A percentile compares a stretch with the other conserved stretches of the same genome.
phyloP scores from a whole-genome alignment of 495 filamentous ascomycete genomes.

The Hypoxylon cercidicola region DNA sequence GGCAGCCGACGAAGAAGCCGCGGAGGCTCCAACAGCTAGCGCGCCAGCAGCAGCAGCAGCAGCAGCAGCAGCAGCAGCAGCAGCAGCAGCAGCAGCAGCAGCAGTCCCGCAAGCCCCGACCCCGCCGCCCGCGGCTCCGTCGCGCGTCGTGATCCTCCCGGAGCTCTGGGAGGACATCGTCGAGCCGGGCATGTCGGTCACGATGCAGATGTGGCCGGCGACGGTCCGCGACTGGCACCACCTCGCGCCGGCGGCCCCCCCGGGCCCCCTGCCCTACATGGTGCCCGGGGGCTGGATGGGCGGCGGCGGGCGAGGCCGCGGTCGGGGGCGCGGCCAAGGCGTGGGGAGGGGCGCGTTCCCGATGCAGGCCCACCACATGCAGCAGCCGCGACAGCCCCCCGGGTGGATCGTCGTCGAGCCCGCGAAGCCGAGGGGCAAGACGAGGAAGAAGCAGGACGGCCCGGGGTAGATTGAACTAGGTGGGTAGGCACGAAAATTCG shows the following conservation, averaged over 20 bases:
- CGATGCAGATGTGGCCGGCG: constrained; percentile 83
- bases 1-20: neutral
- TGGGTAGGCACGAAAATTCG: too few species aligned
- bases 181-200: constrained; percentile 74
- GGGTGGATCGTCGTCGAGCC: constrained; percentile 9
- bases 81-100: too few species aligned
- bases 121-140: constrained; percentile 27
- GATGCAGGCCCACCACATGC: neutral
- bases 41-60: neutral
- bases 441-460: constrained; percentile 26
- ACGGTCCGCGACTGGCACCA: constrained; percentile 37
- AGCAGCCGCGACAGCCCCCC: neutral
- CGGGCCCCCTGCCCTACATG: neutral
- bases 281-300: neutral
- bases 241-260: constrained; percentile 12
- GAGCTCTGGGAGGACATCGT: constrained; percentile 63
- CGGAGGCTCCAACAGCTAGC: neutral
- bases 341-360: constrained; percentile 11
- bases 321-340: neutral
- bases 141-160: constrained; percentile 57
- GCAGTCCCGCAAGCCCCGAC: too few species aligned
- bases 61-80: too few species aligned
- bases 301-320: constrained; percentile 21
- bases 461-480: too few species aligned
- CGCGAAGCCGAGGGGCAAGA: constrained; percentile 32